phyloP scores from a whole-genome alignment of 768 basidiomycete species.

The Saitozyma podzolica region DNA sequence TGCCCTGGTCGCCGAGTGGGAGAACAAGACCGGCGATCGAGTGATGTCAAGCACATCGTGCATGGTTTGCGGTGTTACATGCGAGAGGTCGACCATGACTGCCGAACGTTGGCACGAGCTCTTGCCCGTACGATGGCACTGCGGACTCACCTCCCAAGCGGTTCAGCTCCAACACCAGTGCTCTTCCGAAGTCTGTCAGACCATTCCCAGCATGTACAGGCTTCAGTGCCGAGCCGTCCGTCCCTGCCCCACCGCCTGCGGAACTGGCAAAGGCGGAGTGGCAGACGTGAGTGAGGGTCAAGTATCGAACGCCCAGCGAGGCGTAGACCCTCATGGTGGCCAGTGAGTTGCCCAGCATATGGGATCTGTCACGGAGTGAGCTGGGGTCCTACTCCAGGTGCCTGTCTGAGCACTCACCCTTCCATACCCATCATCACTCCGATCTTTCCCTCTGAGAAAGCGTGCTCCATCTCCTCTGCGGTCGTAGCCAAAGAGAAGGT shows the following conservation, averaged over 20 bases:
- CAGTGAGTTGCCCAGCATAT: constrained; percentile 27
- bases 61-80: constrained; percentile 22
- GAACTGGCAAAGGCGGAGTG: constrained; percentile 30
- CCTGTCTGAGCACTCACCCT: too few species aligned
- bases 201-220: constrained; percentile 28
- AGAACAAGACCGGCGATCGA: constrained; percentile 23
- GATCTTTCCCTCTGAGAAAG: constrained; percentile 16
- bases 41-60: constrained; percentile 22
- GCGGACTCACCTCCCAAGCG: constrained; percentile 16
- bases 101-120: not conserved
- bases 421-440: constrained; percentile 24
- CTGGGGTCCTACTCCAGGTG: not conserved
- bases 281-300: constrained; percentile 30
- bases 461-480: constrained; percentile 2
- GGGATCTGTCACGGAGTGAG: constrained; percentile 11
- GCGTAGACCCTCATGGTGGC: constrained; percentile 24
- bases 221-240: constrained; percentile 6
- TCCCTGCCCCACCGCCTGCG: constrained; percentile 18
- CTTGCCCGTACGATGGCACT: too few species aligned
- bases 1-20: constrained; percentile 23
- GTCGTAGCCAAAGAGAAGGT: constrained; percentile 5
- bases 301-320: constrained; percentile 24
- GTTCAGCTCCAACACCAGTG: constrained; percentile 25
- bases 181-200: constrained; percentile 18
- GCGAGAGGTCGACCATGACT: constrained; percentile 36